phyloP scores from a whole-genome alignment of 768 basidiomycete genomes.

The Amanita rimosa region DNA sequence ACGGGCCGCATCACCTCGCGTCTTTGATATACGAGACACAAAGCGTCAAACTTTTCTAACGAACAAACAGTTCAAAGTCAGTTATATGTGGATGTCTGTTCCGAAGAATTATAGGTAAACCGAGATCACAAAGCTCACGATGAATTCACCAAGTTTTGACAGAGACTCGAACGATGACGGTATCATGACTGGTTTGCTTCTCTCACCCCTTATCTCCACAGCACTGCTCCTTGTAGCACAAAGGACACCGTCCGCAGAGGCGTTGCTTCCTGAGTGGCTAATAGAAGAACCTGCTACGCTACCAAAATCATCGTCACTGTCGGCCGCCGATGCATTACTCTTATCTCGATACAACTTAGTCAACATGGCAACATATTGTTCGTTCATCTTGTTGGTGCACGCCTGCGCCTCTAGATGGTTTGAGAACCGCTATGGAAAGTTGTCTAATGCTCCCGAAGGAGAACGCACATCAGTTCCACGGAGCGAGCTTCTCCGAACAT shows the following conservation, averaged over 20 bases:
- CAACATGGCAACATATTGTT: conserved; percentile 71
- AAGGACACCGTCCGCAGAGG: conserved; percentile 16
- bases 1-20: conserved; percentile 29
- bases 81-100: conserved; percentile 85
- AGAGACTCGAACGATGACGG: conserved; percentile 84
- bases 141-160: not conserved
- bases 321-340: conserved; percentile 42
- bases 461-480: conserved; percentile 71
- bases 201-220: conserved; percentile 71
- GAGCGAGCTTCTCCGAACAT: conserved; percentile 50
- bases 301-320: conserved; percentile 26
- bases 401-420: conserved; percentile 69
- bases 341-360: conserved; percentile 68
- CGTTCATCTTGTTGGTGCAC: conserved; percentile 70
- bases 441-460: conserved; percentile 37
- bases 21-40: conserved; percentile 27
- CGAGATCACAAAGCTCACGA: not conserved
- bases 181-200: conserved; percentile 69
- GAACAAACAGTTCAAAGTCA: conserved; percentile 39
- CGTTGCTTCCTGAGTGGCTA: conserved; percentile 56
- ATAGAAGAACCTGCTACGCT: conserved; percentile 65
- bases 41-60: conserved; percentile 22
- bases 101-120: conserved; percentile 75
- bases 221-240: conserved; percentile 45
- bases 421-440: conserved; percentile 40